phyloP scores from a whole-genome alignment of 345 rosid genomes.

The Excoecaria agallocha region DNA sequence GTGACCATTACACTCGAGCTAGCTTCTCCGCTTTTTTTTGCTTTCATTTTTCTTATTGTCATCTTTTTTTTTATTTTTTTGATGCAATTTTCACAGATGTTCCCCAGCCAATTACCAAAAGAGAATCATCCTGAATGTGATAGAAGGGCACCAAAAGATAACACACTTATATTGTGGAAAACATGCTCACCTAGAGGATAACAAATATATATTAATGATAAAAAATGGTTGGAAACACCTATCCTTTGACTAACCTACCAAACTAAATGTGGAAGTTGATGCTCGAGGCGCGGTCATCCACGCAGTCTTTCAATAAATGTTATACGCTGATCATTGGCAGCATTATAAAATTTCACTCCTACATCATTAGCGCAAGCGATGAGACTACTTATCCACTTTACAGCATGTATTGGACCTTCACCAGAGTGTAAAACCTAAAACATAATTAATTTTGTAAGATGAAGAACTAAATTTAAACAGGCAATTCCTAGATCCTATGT shows the following conservation, averaged over 20 bases:
- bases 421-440: constrained; percentile 91
- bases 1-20: no score
- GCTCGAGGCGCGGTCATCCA: constrained; percentile 87
- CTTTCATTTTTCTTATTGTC: no score
- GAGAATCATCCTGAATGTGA: no score
- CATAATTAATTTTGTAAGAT: neutral
- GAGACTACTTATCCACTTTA: constrained; percentile 89
- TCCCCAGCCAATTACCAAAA: no score
- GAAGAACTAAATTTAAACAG: neutral
- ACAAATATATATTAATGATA: no score
- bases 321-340: constrained; percentile 81
- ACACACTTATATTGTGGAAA: no score
- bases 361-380: constrained; percentile 99
- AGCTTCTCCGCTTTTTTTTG: no score
- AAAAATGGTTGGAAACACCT: no score
- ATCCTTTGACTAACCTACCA: constrained; percentile 81
- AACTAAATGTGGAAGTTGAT: constrained; percentile 86
- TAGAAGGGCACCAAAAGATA: no score
- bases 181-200: no score
- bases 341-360: constrained; percentile 94
- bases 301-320: constrained; percentile 93
- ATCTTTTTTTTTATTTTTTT: no score
- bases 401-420: constrained; percentile 96
- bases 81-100: no score
- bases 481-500: neutral